These are phyloP conservation scores for Magnaporthiopsis rhizophila DNA, from an alignment of 2,329 filamentous ascomycete species.

Conservation along the genomic window DNA sequence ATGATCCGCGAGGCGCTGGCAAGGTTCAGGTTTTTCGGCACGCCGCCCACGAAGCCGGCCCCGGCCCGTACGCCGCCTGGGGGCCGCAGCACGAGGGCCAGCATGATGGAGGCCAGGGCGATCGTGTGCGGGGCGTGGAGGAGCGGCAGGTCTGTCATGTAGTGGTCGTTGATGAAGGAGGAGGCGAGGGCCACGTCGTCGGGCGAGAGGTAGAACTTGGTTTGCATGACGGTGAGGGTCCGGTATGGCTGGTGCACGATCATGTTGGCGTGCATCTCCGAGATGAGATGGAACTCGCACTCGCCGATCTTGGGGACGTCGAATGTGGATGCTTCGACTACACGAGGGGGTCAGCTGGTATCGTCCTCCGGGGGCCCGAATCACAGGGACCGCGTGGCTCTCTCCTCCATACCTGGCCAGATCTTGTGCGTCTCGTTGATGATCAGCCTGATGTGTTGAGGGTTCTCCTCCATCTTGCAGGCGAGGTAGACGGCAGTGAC, in stretches of 20 bases:
- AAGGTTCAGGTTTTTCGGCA: constrained; percentile 12
- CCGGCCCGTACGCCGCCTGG: constrained; percentile 1
- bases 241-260: constrained; percentile 90
- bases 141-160: constrained; percentile 83
- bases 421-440: constrained; percentile 77
- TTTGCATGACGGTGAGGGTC: constrained; percentile 63
- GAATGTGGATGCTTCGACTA: constrained; percentile 31
- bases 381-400: not conserved
- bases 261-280: constrained; percentile 81
- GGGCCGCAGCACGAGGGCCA: constrained; percentile 75
- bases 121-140: constrained; percentile 80
- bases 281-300: constrained; percentile 89
- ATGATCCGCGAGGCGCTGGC: not conserved
- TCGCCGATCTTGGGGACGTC: constrained; percentile 83
- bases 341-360: constrained; percentile 47
- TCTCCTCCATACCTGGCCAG: constrained; percentile 55
- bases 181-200: constrained; percentile 74
- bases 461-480: constrained; percentile 96
- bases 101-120: constrained; percentile 76
- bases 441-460: constrained; percentile 89
- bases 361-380: too few species aligned
- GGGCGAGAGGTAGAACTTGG: constrained; percentile 60
- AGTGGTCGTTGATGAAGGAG: constrained; percentile 85
- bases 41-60: constrained; percentile 11
- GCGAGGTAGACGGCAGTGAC: constrained; percentile 93